Evolutionary conservation across 768 basidiomycete species (phyloP).

Genomic region (Mycena leptocephala): DNA sequence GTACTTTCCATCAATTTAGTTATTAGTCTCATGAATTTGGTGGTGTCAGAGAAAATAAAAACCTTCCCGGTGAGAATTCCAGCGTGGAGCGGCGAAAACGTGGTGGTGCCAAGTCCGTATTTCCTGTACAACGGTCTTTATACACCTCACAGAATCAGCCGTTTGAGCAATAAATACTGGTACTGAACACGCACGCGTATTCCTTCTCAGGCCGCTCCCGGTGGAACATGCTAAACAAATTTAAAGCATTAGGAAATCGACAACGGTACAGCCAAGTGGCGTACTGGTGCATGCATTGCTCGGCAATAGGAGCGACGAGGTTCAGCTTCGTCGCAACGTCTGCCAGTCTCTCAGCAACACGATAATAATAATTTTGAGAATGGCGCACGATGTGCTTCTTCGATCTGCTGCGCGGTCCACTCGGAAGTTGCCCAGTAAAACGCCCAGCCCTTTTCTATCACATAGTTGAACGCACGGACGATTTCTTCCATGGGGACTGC

Average conservation of each 20-base stretch:
- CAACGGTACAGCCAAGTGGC: conserved; percentile 24
- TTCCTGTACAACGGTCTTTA: conserved; percentile 76
- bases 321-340: conserved; percentile 79
- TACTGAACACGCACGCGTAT: conserved; percentile 64
- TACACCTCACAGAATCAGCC: not conserved
- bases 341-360: conserved; percentile 38
- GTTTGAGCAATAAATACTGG: not conserved
- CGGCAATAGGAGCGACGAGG: conserved; percentile 79
- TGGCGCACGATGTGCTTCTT: conserved; percentile 74
- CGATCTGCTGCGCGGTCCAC: conserved; percentile 82
- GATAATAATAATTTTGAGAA: not conserved
- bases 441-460: conserved; percentile 83
- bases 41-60: no score
- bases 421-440: conserved; percentile 86
- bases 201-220: conserved; percentile 89
- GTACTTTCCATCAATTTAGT: conserved; percentile 58
- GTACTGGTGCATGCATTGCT: conserved; percentile 84
- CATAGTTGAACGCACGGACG: conserved; percentile 86
- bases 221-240: conserved; percentile 74
- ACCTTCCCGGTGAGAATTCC: conserved; percentile 79
- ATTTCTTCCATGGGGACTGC: conserved; percentile 81
- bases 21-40: no score
- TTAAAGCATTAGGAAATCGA: not conserved
- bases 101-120: conserved; percentile 78
- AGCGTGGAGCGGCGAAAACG: conserved; percentile 81